Evolutionary conservation across 345 rosid species (phyloP), one percentile per base, ranked within the genome.

Genomic region (Mercurialis annua): DNA sequence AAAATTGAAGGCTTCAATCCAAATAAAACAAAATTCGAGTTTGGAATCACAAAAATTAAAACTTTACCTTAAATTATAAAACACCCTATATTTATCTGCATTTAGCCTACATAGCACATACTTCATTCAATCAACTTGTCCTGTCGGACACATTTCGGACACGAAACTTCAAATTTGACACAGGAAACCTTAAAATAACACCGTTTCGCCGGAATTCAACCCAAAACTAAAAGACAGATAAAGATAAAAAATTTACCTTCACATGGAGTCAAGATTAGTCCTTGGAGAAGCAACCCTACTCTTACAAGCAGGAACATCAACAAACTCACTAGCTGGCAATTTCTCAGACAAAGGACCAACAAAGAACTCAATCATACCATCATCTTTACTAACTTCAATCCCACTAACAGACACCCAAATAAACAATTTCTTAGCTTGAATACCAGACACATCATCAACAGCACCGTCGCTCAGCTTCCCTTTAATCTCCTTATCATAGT

Each of bases 291-390:
- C 62, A 17, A 64, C 76, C 64, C 72, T 88, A 59, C 64, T 76
- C 69, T 65, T 74, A 70, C 97, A 93, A 47, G 62, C 76, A 0
- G 89, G 94, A 60, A 93, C 40, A 14, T 77, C 77, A 24, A 78
- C 67, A 48, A 92, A 90, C 78, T 83, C 74, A 20, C 81, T 62
- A 43, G 83, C 81, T 11, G 97, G 90, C 30, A 90, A 82, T 24
- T 72, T 76, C 87, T 84, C 73, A 26, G 93, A 88, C 7, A 90
- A 51, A 51, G 85, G 53, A 11, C 98, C 98, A 6, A 85, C 97
- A 71, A 80, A 87, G 87, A 92, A 84, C n/a, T 80, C 82, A 31
- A 92, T 62, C 73, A 62, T 77, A 29, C 65, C 86, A 59, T 65
- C 75, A 24, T 61, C 79, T 20, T 53, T 20, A 29, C 44, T 34